phyloP scores from a whole-genome alignment of 352 stramenopile species.

The Phytophthora palmivora region DNA sequence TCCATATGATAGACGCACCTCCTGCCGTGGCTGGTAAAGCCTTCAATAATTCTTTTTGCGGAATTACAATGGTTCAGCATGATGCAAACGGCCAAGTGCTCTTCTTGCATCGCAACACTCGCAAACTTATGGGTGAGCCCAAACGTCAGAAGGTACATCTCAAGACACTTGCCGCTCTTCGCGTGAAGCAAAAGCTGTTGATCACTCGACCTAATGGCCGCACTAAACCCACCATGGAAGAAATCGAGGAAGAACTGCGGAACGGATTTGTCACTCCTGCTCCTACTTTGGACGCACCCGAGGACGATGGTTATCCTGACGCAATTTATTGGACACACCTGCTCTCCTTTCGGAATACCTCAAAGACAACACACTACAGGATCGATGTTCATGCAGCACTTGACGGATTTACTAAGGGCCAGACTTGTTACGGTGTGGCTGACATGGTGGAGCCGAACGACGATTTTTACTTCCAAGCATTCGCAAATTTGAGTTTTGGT shows the following conservation, averaged over 20 bases:
- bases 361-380: slow-evolving; percentile 47
- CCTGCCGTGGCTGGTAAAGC: slow-evolving; percentile 51
- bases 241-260: slow-evolving; percentile 23
- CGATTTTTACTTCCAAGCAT: slow-evolving; percentile 33
- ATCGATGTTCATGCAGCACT: slow-evolving; percentile 57
- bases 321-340: slow-evolving; percentile 76
- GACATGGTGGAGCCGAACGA: slow-evolving; percentile 30
- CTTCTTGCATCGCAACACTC: slow-evolving; percentile 65
- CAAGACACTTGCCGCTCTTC: slow-evolving; percentile 19
- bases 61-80: slow-evolving; percentile 60
- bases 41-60: slow-evolving; percentile 55
- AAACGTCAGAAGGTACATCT: slow-evolving; percentile 17
- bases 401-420: slow-evolving; percentile 44
- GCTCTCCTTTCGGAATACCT: slow-evolving; percentile 63
- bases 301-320: slow-evolving; percentile 42
- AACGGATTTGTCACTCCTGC: slow-evolving; percentile 10
- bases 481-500: slow-evolving; percentile 31
- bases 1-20: slow-evolving; percentile 55
- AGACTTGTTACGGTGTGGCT: slow-evolving; percentile 64
- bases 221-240: slow-evolving; percentile 19
- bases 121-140: slow-evolving; percentile 40
- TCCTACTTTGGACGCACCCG: slow-evolving; percentile 28
- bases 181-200: slow-evolving; percentile 22
- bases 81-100: slow-evolving; percentile 42
- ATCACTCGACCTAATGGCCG: slow-evolving; percentile 8